These are phyloP conservation scores for Boletus rex-veris DNA, from an alignment of 768 basidiomycete genomes.

Conservation along the genomic window DNA sequence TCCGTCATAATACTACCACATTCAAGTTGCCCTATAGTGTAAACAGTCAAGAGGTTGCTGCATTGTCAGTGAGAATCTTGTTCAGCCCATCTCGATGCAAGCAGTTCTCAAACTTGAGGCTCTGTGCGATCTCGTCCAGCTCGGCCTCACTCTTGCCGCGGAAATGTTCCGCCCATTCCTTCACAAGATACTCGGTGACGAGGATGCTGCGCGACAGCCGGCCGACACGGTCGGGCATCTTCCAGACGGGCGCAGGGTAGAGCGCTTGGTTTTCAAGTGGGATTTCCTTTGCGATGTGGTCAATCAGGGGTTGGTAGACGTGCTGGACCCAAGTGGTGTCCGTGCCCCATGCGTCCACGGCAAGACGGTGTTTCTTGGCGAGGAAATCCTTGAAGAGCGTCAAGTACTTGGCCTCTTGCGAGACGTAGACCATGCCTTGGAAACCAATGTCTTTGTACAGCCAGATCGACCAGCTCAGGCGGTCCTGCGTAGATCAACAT, in stretches of 20 bases:
- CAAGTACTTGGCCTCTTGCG: slow-evolving; percentile 69
- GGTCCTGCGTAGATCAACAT: slow-evolving; percentile 39
- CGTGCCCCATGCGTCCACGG: slow-evolving; percentile 76
- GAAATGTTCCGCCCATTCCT: slow-evolving; percentile 74
- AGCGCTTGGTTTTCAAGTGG: slow-evolving; percentile 48
- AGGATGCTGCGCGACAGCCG: slow-evolving; percentile 65
- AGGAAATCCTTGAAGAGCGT: slow-evolving; percentile 65
- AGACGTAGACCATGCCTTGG: slow-evolving; percentile 79
- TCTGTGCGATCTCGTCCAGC: slow-evolving; percentile 70
- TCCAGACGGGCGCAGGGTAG: slow-evolving; percentile 67
- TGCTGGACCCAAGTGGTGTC: slow-evolving; percentile 54
- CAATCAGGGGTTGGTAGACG: slow-evolving; percentile 62
- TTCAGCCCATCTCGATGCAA: slow-evolving; percentile 65
- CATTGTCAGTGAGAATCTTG: slow-evolving; percentile 45
- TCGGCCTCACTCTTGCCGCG: slow-evolving; percentile 53
- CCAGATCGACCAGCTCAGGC: slow-evolving; percentile 82
- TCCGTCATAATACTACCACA: too few species aligned
- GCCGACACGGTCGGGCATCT: slow-evolving; percentile 48
- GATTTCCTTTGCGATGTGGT: slow-evolving; percentile 58
- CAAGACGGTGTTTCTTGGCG: slow-evolving; percentile 73
- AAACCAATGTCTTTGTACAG: slow-evolving; percentile 85
- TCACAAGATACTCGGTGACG: slow-evolving; percentile 65
- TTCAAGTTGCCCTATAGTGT: too few species aligned
- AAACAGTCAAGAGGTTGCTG: slow-evolving; percentile 8
- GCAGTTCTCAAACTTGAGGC: slow-evolving; percentile 72